Conservation (phyloP, 176 grass and related monocot species). For the Poa annua region DNA sequence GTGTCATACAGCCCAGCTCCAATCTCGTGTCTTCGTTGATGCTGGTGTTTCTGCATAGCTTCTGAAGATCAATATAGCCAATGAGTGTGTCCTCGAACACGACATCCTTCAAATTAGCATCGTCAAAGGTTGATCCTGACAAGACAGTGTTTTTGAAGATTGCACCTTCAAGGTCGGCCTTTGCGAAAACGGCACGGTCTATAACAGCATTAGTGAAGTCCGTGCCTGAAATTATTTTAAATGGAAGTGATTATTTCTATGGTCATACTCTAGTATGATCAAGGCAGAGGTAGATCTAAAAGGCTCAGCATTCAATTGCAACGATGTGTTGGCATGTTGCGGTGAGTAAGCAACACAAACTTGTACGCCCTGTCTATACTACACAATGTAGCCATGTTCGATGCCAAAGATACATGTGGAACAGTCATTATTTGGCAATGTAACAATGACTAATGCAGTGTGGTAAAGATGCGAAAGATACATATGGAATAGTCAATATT, state of each 20-base stretch:
- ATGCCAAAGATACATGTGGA: constrained; percentile 4
- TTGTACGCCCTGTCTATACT: not conserved
- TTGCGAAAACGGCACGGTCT: constrained; percentile 76
- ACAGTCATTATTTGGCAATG: not conserved
- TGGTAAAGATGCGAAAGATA: not conserved
- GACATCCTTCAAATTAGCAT: constrained; percentile 63
- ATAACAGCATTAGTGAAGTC: constrained; percentile 94
- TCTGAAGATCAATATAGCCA: constrained; percentile 93
- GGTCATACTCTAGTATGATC: not conserved
- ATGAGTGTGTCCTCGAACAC: constrained; percentile 93
- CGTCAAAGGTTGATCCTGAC: constrained; percentile 78
- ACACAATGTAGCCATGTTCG: not conserved
- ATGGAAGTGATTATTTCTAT: not conserved
- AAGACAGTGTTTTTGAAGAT: constrained; percentile 80
- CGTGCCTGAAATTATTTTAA: constrained; percentile 55
- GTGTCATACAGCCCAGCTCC: constrained; percentile 64
- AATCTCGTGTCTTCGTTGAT: constrained; percentile 57
- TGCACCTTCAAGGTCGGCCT: constrained; percentile 78
- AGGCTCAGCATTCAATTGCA: constrained; percentile 20
- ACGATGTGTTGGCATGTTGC: not conserved
- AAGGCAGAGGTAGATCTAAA: not conserved
- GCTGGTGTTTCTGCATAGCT: constrained; percentile 77
- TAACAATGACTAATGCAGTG: not conserved
- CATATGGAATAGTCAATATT: constrained; percentile 1
- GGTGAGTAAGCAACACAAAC: constrained; percentile 5